Evolutionary conservation across 495 filamentous ascomycete genomes (phyloP).

Genomic region (Delitschia confertaspora): DNA sequence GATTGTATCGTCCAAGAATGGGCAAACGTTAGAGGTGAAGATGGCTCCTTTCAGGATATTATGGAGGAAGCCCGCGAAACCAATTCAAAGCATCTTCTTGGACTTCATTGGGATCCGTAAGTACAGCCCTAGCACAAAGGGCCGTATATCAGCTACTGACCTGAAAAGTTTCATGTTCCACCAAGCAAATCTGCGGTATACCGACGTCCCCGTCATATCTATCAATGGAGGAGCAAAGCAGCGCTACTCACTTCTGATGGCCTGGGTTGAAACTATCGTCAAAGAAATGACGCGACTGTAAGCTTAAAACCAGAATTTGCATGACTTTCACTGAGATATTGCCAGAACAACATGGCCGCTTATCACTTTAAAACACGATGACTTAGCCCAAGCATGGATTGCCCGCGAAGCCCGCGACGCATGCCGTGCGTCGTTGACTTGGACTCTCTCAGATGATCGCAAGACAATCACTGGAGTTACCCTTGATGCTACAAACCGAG

Average conservation of each 20-base stretch:
- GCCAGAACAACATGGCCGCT: conserved; percentile 45
- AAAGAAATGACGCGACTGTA: conserved; percentile 46
- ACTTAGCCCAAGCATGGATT: conserved; percentile 44
- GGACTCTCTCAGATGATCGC: conserved; percentile 34
- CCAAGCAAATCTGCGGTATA: conserved; percentile 50
- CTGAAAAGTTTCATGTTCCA: conserved; percentile 41
- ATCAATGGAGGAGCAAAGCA: conserved; percentile 42
- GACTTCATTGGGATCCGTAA: conserved; percentile 40
- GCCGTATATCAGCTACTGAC: too few relatives aligned
- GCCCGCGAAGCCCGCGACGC: conserved; percentile 44
- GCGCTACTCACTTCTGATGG: conserved; percentile 48
- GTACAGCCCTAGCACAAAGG: conserved; percentile 36
- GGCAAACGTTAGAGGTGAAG: conserved; percentile 46
- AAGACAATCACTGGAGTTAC: conserved; percentile 43
- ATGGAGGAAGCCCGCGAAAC: conserved; percentile 42
- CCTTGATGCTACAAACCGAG: conserved; percentile 38
- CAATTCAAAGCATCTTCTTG: conserved; percentile 46
- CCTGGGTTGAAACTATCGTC: conserved; percentile 49
- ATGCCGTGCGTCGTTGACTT: conserved; percentile 43
- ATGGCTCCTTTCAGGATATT: conserved; percentile 40
- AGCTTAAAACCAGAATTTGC: neutral
- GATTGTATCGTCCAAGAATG: conserved; percentile 48
- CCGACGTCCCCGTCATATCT: conserved; percentile 38
- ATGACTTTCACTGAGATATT: neutral
- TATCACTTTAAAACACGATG: conserved; percentile 44